Base-by-base conservation (phyloP, 768 basidiomycete species). In the Polyporus arcularius region DNA sequence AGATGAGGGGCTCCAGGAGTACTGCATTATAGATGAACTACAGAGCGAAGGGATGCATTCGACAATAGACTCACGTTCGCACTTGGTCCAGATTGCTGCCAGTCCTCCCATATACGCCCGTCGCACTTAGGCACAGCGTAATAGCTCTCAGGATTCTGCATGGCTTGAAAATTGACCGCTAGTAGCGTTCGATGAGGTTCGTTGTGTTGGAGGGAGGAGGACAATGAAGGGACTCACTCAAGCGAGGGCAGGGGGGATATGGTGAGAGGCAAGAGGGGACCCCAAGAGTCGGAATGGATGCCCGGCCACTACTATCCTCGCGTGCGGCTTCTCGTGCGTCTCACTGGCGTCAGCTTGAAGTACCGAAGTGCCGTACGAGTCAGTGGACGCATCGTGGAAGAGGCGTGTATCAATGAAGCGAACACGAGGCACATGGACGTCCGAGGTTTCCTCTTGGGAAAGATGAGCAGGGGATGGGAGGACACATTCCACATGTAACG, bases 381-480 rank as follows among this genome's bases (percentile, higher is more conserved):
- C 59, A 60, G 32, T 54, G 53, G 14, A 39, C 15, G 43, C 49
- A 60, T 66, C 70, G 62, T 68, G 70, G 35, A 31, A 14, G 26
- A 67, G 61, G 69, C 69, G 69, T 70, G 69, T 56, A 68, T 70
- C 69, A 68, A 26, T 16, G 39, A 38, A 38, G 51, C 43, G 38
- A 55, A 52, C 67, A 65, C 61, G 60, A 60, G 62, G 64, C 65
- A 53, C 56, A 52, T 49, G 53, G n/a, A 43, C 49, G 40, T 49
- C 57, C 62, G 57, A 55, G 49, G 53, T 60, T 64, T 57, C 63
- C 59, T 35, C 58, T 55, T 53, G 38, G 31, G 54, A 55, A 21
- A 30, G 47, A 62, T 62, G 43, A 18, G 46, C 61, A 57, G 46
- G 57, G 18, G 31, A 12, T 40, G 32, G 45, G 26, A 42, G 61